Evolutionary conservation across 176 grass and related monocot species (phyloP), one percentile per base, ranked within the genome.

Genomic region (Triticum monococcum): DNA sequence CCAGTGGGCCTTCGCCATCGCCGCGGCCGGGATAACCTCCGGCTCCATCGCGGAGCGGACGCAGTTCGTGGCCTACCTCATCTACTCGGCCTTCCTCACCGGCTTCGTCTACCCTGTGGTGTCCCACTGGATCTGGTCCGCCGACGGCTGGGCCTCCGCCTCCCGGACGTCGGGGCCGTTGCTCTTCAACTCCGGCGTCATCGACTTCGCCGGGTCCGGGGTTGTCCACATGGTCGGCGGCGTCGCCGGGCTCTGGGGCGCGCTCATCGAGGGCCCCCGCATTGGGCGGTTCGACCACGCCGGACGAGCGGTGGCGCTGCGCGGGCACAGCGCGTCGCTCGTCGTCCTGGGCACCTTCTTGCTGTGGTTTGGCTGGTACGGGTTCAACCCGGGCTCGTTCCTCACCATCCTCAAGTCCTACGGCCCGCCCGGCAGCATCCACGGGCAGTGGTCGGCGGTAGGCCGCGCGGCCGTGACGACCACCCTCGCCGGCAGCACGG

Each of bases 1-100:
- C 79, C 92, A 97, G 80, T 92, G 95, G 95, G 95, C 95, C 35
- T 94, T 97, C 79, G 92, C 95, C 92, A 97, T 97, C 87, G 92
- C 95, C 56, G 95, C 92, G 30, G 92, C 92, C 8, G 95, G 95
- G 7, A 97, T 97, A 75, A 94, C 95, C 38, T 97, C 95, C 6
- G 95, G 95, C 16, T 97, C 95, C 73, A 97, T 94, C 33, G 95
- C 95, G 5, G 95, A 97, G 92, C 73, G 95, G 3, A 97, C 95
- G n/a, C 95, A 94, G 92, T 97, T 97, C 79, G 88, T 89, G 2
- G 88, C 92, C 2, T 97, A 97, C 87, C 88, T 97, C 18, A 91
- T 97, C 80, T 97, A 94, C 81, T 97, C 95, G 12, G 90, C 92
- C 48, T 97, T 97, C 81, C 95, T 94, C 79, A 97, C 95, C 0